Evolutionary conservation across 768 basidiomycete genomes (phyloP), one percentile per base, ranked within the genome.

Genomic region (Lanmaoa rubissima): DNA sequence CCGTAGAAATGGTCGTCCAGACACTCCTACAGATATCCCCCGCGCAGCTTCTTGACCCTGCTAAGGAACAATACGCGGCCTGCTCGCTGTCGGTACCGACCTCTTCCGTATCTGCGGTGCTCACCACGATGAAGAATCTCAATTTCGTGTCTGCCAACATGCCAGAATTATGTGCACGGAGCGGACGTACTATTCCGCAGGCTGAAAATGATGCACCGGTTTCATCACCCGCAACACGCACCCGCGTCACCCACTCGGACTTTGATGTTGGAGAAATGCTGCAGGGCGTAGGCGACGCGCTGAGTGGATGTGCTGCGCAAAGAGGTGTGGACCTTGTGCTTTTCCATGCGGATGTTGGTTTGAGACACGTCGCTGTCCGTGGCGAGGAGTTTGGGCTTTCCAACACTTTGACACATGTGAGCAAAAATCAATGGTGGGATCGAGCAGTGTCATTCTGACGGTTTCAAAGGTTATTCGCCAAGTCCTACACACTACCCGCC

Each of bases 111-210:
- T 90, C 91, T 17, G 91, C 92, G 39, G 79, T 98, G 70, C 83
- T 97, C 69, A 92, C 91, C 17, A 82, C 88, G 39, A 92, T 97
- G 91, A 93, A 94, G 75, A 90, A 88, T 61, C 82, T 98, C 61
- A 96, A 96, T 69, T 96, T 91, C 66, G 83, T 97, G 61, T 92
- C 92, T 5, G 91, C 90, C n/a, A 89, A 92, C 69, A 84, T 92
- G 83, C 67, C 78, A 6, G 72, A 80, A 12, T 60, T 70, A 34
- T 69, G 64, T 55, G 60, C 62, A 40, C 62, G 59, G 44, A 48
- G 56, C 21, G 63, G 59, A 43, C 50, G 46, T 42, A 44, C 51
- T 32, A 43, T 48, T 59, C 60, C 59, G 55, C 64, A 55, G 53
- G 54, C 51, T n/a, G 63, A 49, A 54, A 51, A 41, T 48, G 59